These are phyloP conservation scores for Henningerozyma blattae DNA, from an alignment of 805 yeast species.

Conservation along the genomic window DNA sequence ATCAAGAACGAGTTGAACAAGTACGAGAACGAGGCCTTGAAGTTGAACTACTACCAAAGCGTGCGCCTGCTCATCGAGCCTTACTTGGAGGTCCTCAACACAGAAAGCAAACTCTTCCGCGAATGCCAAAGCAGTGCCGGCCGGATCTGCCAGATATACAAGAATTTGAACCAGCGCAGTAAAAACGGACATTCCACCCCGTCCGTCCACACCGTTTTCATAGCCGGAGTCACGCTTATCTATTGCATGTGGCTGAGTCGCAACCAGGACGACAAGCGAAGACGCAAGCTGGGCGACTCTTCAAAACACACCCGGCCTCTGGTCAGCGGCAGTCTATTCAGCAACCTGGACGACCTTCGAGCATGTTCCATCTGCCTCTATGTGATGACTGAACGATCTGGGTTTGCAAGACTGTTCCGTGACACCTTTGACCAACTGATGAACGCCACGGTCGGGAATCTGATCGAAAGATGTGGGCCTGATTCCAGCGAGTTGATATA, in stretches of 20 bases:
- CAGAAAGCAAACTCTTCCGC: constrained; percentile 45
- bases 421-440: constrained; percentile 58
- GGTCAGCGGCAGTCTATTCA: constrained; percentile 40
- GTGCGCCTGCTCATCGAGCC: constrained; percentile 53
- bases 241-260: constrained; percentile 60
- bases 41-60: constrained; percentile 46
- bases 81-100: constrained; percentile 47
- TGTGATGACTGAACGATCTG: constrained; percentile 55
- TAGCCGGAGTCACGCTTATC: constrained; percentile 55
- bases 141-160: constrained; percentile 51
- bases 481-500: constrained; percentile 44
- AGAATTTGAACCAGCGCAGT: constrained; percentile 50
- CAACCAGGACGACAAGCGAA: constrained; percentile 44
- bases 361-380: constrained; percentile 59
- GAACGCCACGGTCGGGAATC: constrained; percentile 51
- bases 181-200: constrained; percentile 52
- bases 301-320: constrained; percentile 50
- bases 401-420: constrained; percentile 47
- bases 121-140: constrained; percentile 68
- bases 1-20: constrained; percentile 33
- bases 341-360: constrained; percentile 48
- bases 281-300: constrained; percentile 41
- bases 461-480: constrained; percentile 52
- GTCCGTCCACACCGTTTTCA: constrained; percentile 54
- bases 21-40: constrained; percentile 46